These are phyloP conservation scores for Penicillium cataractarum DNA, from an alignment of 495 filamentous ascomycete species.

Conservation along the genomic window DNA sequence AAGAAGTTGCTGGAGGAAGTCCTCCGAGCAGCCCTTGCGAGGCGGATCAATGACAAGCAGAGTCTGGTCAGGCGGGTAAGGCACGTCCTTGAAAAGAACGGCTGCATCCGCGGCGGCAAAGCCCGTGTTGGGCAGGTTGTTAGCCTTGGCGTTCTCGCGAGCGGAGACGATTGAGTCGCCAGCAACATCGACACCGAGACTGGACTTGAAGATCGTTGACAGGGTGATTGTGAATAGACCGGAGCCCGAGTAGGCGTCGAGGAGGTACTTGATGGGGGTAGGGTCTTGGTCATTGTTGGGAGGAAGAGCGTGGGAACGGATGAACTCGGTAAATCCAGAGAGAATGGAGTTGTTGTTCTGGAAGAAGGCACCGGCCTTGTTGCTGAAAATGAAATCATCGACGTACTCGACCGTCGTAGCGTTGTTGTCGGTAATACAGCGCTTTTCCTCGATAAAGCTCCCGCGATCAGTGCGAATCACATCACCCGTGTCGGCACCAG, in stretches of 20 bases:
- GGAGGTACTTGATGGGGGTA: constrained; percentile 73
- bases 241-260: constrained; percentile 96
- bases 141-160: constrained; percentile 72
- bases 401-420: constrained; percentile 82
- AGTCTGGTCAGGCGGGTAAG: constrained; percentile 75
- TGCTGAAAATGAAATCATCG: constrained; percentile 81
- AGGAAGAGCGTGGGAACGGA: constrained; percentile 75
- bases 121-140: constrained; percentile 68
- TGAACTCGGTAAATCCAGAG: constrained; percentile 84
- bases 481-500: constrained; percentile 38
- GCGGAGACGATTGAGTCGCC: constrained; percentile 74
- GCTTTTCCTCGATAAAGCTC: constrained; percentile 73
- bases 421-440: constrained; percentile 83
- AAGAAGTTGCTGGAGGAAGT: constrained; percentile 80
- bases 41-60: constrained; percentile 92
- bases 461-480: constrained; percentile 39
- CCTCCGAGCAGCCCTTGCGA: constrained; percentile 88
- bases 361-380: constrained; percentile 93
- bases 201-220: constrained; percentile 73
- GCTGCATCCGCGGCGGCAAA: constrained; percentile 88
- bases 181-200: constrained; percentile 73
- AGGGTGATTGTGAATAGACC: constrained; percentile 97
- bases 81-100: constrained; percentile 73
- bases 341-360: constrained; percentile 99
- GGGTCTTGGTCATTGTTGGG: constrained; percentile 32